phyloP scores from a whole-genome alignment of 768 basidiomycete species.

The Lepiota brunneoincarnata region DNA sequence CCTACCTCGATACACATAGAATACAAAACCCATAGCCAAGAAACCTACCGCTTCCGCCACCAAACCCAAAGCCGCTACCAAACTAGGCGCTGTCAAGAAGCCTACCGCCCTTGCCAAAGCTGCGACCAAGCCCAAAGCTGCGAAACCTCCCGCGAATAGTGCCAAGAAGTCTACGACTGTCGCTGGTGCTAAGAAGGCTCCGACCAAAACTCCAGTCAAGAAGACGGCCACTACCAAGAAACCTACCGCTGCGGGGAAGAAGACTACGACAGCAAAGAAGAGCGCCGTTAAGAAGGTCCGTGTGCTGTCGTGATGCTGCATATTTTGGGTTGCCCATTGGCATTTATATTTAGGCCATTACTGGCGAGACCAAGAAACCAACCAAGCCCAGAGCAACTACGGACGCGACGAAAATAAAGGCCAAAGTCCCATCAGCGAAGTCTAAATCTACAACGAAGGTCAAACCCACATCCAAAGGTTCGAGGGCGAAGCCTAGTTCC shows the following conservation, averaged over 20 bases:
- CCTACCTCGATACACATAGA: conserved; percentile 25
- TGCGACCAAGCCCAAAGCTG: conserved; percentile 13
- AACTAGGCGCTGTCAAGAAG: conserved; percentile 19
- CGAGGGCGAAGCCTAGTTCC: conserved; percentile 19
- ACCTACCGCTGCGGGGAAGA: conserved; percentile 16
- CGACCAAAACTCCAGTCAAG: conserved; percentile 13
- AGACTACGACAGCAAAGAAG: conserved; percentile 30
- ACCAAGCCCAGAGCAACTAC: conserved; percentile 25
- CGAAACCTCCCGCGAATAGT: conserved; percentile 15
- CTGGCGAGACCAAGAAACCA: conserved; percentile 37
- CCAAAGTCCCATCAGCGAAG: conserved; percentile 24
- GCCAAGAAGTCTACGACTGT: conserved; percentile 25
- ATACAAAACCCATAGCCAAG: conserved; percentile 42
- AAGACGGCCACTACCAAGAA: conserved; percentile 21
- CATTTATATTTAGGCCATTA: conserved; percentile 24
- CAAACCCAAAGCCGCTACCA: conserved; percentile 16
- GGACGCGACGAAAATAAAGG: conserved; percentile 24
- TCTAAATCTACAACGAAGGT: conserved; percentile 25
- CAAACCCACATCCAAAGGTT: conserved; percentile 21
- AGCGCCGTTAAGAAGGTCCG: conserved; percentile 54
- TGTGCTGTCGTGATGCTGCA: neutral
- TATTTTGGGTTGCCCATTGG: neutral
- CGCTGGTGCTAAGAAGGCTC: conserved; percentile 18
- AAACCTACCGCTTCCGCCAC: conserved; percentile 24
- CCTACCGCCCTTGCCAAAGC: conserved; percentile 15